Base-by-base conservation (phyloP, 176 grass and related monocot genomes). In the bread wheat (Triticum aestivum) region DNA sequence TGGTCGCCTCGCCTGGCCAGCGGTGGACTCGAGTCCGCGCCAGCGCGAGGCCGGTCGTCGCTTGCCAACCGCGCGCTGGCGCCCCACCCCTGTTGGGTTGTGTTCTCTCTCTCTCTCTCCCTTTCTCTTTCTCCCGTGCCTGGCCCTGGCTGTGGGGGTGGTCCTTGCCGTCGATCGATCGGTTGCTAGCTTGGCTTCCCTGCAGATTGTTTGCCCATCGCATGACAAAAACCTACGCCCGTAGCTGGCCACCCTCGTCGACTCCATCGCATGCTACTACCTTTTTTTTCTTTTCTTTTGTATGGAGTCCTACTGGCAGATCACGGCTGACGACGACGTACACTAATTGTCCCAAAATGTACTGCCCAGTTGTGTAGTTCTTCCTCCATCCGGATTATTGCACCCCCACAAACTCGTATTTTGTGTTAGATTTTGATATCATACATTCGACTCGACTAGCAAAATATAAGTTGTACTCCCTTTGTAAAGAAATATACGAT, bases 221-320 rank as follows among this genome's bases (percentile, higher is more conserved):
- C 77, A 91, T 70, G 89, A 88, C 82, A 91, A 85, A 85, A 91
- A 49, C 81, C 35, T 91, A 84, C 45, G 61, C 89, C 23, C 68
- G 79, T 73, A 71, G 75, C 76, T 87, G 85, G 87, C 76, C 76
- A 12, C 41, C 33, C 20, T 77, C 78, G 47, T 21, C 82, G 61
- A n/a, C 82, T 63, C 21, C 10, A 27, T 23, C 59, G 67, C 7
- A 23, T n/a, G 12, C 21, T 15, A 9, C 65, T 54, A 18, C 15
- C 6, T 54, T 17, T 54, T 52, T 17, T 54, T 51, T 10, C 39
- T 41, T 42, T 42, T 27, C 24, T 75, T 69, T 80, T 62, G 35
- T 10, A 23, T 29, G 21, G 49, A 41, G 42, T 75, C 82, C 37
- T 56, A 4, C 8, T 71, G 58, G 35, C 44, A 56, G 83, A 79